Evolutionary conservation across 2,329 filamentous ascomycete species (phyloP).

Genomic region (Calonectria leucothoes): DNA sequence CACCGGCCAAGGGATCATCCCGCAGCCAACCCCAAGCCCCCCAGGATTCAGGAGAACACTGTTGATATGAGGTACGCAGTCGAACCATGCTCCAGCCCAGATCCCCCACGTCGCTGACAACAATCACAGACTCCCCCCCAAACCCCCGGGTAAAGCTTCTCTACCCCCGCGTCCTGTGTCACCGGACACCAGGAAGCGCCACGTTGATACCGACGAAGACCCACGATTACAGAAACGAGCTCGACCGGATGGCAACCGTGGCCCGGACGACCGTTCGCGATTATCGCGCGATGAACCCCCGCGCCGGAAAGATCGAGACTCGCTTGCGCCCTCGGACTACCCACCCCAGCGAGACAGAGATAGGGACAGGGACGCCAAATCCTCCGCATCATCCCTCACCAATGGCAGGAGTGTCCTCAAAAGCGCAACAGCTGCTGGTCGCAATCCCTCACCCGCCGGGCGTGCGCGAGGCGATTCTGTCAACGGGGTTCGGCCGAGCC

Average conservation of each 20-base stretch:
- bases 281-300: slow-evolving; percentile 48
- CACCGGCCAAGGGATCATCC: slow-evolving; percentile 38
- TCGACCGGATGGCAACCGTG: slow-evolving; percentile 52
- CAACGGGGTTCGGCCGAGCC: slow-evolving; percentile 55
- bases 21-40: slow-evolving; percentile 43
- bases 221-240: slow-evolving; percentile 59
- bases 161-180: slow-evolving; percentile 52
- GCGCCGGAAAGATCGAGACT: slow-evolving; percentile 47
- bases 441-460: slow-evolving; percentile 49
- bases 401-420: slow-evolving; percentile 53
- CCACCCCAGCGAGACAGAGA: slow-evolving; percentile 32
- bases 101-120: slow-evolving; percentile 28
- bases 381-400: slow-evolving; percentile 43
- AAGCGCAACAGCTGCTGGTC: slow-evolving; percentile 36
- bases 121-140: slow-evolving; percentile 48
- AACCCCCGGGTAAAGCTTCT: slow-evolving; percentile 47
- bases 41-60: slow-evolving; percentile 43
- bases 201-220: slow-evolving; percentile 57
- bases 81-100: not conserved
- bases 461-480: slow-evolving; percentile 54
- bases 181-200: slow-evolving; percentile 61
- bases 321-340: slow-evolving; percentile 43
- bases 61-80: slow-evolving; percentile 46
- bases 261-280: slow-evolving; percentile 47
- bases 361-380: slow-evolving; percentile 40